These are phyloP conservation scores for Cymbidium sinense DNA, from an alignment of 106 monocot genomes.

Conservation along the genomic window DNA sequence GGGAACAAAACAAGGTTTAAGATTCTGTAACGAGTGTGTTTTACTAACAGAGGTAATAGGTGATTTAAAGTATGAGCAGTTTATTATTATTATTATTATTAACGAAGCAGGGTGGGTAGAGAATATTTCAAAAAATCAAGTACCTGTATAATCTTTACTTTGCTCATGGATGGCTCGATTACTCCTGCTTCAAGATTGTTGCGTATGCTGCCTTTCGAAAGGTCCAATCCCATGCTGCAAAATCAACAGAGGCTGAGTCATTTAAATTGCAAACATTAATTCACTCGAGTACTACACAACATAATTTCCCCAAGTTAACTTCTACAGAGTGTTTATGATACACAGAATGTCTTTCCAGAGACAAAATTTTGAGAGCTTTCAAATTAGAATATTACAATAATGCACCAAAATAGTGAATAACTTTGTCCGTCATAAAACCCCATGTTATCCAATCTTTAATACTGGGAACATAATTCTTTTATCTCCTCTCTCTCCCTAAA, in stretches of 20 bases:
- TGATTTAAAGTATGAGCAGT: too few relatives aligned
- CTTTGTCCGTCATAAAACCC: too few relatives aligned
- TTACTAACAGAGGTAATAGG: neutral
- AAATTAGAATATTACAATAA: too few relatives aligned
- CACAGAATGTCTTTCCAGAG: too few relatives aligned
- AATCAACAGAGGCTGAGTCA: neutral
- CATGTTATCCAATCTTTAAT: too few relatives aligned
- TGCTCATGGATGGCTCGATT: slow-evolving; percentile 97
- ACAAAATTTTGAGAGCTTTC: too few relatives aligned
- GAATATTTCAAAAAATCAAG: neutral
- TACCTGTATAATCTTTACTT: slow-evolving; percentile 97
- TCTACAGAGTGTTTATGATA: too few relatives aligned
- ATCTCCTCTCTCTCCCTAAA: too few relatives aligned
- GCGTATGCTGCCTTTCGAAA: slow-evolving; percentile 57
- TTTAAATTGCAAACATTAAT: neutral
- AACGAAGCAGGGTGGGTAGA: neutral
- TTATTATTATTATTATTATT: neutral
- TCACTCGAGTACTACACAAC: too few relatives aligned
- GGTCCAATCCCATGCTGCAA: slow-evolving; percentile 91
- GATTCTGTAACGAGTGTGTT: neutral
- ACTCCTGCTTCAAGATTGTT: slow-evolving; percentile 95
- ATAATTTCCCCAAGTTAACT: too few relatives aligned
- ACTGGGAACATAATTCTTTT: too few relatives aligned
- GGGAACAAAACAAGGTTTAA: neutral
- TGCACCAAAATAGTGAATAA: too few relatives aligned